These are phyloP conservation scores for Neotropicomus parvogracilis DNA, from an alignment of 1,284 basidiomycete species.

Conservation along the genomic window DNA sequence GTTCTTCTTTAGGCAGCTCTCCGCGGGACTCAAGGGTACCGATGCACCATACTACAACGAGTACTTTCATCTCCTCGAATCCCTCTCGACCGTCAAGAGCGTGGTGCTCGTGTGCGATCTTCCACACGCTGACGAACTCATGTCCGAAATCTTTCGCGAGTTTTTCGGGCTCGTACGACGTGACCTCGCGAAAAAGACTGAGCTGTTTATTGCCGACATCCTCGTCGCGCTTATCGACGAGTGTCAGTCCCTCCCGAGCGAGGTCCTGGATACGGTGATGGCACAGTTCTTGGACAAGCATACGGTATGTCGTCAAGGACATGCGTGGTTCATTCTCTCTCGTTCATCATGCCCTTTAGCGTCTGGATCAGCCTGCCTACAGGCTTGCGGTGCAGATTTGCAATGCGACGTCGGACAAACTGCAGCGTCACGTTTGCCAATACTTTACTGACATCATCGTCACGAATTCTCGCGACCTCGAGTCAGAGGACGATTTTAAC, in stretches of 20 bases:
- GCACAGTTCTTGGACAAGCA: constrained; percentile 82
- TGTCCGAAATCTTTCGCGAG: constrained; percentile 79
- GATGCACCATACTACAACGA: constrained; percentile 79
- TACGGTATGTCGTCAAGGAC: constrained; percentile 41
- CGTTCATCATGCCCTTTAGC: constrained; percentile 37
- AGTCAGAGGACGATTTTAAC: constrained; percentile 58
- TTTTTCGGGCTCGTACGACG: constrained; percentile 79
- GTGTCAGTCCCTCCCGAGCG: constrained; percentile 65
- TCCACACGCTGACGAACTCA: constrained; percentile 81
- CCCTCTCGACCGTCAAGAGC: constrained; percentile 90
- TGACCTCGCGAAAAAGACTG: constrained; percentile 86
- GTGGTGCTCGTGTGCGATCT: constrained; percentile 92
- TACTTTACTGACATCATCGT: constrained; percentile 90
- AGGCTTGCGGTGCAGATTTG: constrained; percentile 88
- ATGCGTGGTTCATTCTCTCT: background rate
- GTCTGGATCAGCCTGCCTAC: constrained; percentile 73
- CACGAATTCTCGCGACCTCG: constrained; percentile 52
- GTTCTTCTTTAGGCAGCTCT: constrained; percentile 88
- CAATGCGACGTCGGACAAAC: constrained; percentile 77
- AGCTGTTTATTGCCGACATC: constrained; percentile 86
- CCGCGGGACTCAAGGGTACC: constrained; percentile 66
- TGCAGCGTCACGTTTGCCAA: constrained; percentile 86
- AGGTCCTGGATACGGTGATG: constrained; percentile 81
- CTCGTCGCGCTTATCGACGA: constrained; percentile 90
- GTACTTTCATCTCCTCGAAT: constrained; percentile 92